Percentiles rank a stretch among this genome's conserved stretches.
Conservation (phyloP, 1,284 basidiomycete genomes). For the Sutorius eximius region DNA sequence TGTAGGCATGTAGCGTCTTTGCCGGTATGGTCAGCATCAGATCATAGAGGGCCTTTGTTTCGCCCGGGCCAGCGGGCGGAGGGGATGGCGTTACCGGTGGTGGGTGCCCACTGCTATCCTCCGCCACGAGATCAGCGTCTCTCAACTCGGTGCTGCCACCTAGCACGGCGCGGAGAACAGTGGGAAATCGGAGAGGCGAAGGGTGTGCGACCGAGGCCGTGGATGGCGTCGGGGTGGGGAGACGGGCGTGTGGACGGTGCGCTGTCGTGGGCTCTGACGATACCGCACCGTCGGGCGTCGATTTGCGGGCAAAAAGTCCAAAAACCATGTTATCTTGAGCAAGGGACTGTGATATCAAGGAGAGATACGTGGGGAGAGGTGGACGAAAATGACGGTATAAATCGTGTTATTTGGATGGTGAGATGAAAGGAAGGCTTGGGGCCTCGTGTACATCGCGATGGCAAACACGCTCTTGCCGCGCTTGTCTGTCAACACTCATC, state of each 20-base stretch:
- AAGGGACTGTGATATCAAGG: constrained; percentile 13
- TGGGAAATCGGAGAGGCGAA: constrained; percentile 30
- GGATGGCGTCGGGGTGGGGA: constrained; percentile 56
- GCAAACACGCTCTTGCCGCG: constrained; percentile 19
- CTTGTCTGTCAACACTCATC: constrained; percentile 1
- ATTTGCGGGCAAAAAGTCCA: constrained; percentile 49
- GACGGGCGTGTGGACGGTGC: constrained; percentile 31
- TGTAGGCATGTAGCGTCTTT: constrained; percentile 63
- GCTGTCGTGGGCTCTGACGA: constrained; percentile 10
- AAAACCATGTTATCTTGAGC: constrained; percentile 44
- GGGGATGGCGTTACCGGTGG: constrained; percentile 30
- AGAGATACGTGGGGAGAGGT: neutral
- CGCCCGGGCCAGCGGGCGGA: constrained; percentile 15
- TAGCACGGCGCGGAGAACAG: constrained; percentile 23
- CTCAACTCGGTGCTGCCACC: constrained; percentile 23
- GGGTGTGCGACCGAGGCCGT: constrained; percentile 34
- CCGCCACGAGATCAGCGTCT: constrained; percentile 9
- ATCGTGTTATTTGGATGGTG: constrained; percentile 8
- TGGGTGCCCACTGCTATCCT: constrained; percentile 8
- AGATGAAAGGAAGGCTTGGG: constrained; percentile 7
- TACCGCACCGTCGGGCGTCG: constrained; percentile 12
- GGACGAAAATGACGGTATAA: neutral
- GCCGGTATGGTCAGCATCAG: constrained; percentile 62
- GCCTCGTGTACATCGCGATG: constrained; percentile 28
- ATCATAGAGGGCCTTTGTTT: constrained; percentile 42